A percentile compares a stretch with the other conserved stretches of the same genome.
Conservation (phyloP, 2,329 filamentous ascomycete genomes). For the Corynespora cassiicola region DNA sequence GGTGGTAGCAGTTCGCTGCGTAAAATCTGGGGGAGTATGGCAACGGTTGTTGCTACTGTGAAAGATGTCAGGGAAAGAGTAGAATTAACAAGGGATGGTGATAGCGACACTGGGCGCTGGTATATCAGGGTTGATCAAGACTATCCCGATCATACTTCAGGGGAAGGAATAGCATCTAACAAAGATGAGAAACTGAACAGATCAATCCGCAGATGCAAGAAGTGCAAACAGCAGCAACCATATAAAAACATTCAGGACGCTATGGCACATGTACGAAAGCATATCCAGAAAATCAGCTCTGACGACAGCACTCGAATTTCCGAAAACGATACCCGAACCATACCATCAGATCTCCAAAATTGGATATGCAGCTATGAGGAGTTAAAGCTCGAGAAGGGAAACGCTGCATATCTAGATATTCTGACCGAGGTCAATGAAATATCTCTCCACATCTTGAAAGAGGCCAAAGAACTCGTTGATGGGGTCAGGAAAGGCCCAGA, state of each 20-base stretch:
- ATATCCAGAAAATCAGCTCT: slow-evolving; percentile 9
- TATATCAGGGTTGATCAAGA: no score
- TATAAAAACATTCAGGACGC: slow-evolving; percentile 24
- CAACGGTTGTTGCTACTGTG: slow-evolving; percentile 16
- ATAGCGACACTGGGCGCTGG: no score
- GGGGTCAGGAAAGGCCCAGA: slow-evolving; percentile 35
- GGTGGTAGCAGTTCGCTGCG: slow-evolving; percentile 25
- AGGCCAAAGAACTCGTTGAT: slow-evolving; percentile 27
- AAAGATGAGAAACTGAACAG: no score
- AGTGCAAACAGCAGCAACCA: slow-evolving; percentile 15
- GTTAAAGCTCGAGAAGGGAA: slow-evolving; percentile 24
- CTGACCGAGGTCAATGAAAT: slow-evolving; percentile 19
- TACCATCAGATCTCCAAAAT: slow-evolving; percentile 18
- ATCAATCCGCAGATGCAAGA: slow-evolving; percentile 21
- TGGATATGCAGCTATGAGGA: slow-evolving; percentile 30
- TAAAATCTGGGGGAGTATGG: slow-evolving; percentile 35
- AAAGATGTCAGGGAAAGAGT: no score
- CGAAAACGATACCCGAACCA: background rate
- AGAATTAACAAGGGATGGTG: no score
- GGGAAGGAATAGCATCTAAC: no score
- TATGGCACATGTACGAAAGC: slow-evolving; percentile 26
- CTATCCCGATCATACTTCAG: no score
- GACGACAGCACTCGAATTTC: background rate
- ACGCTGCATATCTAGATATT: slow-evolving; percentile 18
- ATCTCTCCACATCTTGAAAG: slow-evolving; percentile 14